Conservation (phyloP, 176 grass and related monocot genomes). For the Rhynchospora pubera region DNA sequence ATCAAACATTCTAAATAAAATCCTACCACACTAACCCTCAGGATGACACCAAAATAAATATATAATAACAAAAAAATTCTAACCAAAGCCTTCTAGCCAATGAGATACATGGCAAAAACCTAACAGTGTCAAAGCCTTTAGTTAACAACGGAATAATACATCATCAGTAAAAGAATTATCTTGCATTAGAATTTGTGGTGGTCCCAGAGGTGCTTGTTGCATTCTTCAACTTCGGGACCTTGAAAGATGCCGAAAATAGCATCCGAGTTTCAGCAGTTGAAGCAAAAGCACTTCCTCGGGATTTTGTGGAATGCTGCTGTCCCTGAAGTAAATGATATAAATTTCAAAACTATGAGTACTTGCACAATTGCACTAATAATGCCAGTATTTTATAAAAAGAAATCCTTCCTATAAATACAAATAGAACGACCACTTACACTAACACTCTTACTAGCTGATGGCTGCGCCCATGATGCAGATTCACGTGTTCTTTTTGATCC, state of each 20-base stretch:
- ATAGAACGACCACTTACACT: neutral
- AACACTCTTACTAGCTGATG: slow-evolving; percentile 5
- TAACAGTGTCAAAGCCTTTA: neutral
- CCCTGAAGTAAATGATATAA: neutral
- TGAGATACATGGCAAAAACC: slow-evolving; percentile 4
- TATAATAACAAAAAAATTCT: neutral
- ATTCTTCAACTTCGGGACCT: slow-evolving; percentile 31
- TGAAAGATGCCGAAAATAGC: slow-evolving; percentile 18
- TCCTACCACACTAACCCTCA: neutral
- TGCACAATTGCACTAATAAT: neutral
- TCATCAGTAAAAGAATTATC: neutral
- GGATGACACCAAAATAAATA: neutral
- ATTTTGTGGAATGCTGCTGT: neutral
- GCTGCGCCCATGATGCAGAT: neutral
- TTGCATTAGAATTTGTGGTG: neutral
- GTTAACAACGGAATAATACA: neutral
- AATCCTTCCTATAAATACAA: neutral
- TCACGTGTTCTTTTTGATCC: neutral
- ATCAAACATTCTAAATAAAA: neutral
- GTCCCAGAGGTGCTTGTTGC: neutral
- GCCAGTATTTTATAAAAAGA: slow-evolving; percentile 2
- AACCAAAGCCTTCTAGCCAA: neutral
- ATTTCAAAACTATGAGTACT: too few relatives aligned
- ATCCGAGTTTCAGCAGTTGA: neutral
- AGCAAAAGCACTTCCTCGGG: neutral